Evolutionary conservation across 2,329 filamentous ascomycete species (phyloP), one percentile per base, ranked within the genome.

Genomic region (Sarocladiaceae sp.): DNA sequence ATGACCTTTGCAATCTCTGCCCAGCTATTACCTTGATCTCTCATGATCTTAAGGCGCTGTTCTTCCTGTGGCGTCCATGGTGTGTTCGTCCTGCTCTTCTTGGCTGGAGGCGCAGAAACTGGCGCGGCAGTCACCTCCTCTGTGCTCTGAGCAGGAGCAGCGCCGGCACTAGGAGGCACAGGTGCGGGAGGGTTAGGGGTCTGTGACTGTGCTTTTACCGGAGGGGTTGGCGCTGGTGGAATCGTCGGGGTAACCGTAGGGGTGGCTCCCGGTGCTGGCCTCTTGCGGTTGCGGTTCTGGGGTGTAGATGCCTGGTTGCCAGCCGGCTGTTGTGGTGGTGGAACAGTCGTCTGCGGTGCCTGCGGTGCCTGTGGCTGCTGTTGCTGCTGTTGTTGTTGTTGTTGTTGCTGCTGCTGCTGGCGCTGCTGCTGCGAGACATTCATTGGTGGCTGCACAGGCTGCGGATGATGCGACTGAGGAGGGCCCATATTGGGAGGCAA

Each of bases 1-100:
- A 88, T 76, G 93, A 94, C 90, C 82, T 97, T 97, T 55, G 91
- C 93, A 59, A 98, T 98, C 58, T 97, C 93, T 40, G 88, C 94
- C 93, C 93, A 98, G 58, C 87, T 95, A 55, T 86, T 90, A 10
- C 91, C 90, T 1, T 83, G 80, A 64, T 97, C 93, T 57, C 93
- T 79, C 88, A 98, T 94, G 53, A 84, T 81, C 73, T 97, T 97
- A 55, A 98, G 70, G 35, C 89, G 76, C 60, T 91, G 80, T 66
- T 98, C 93, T 64, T 98, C 93, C 26, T 86, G 86, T 2, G 91
- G 88, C 2, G 90, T 96, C 93, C 93, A 98, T 1, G 93, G 93
- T 3, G 93, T 98, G 61, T 98, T 98, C n/a, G 93, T 97, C 48
- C 93, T 78, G 57, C 88, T 93, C 71, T 96, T 96, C 72, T 97